Base-by-base conservation (phyloP, 352 stramenopile species). In the Phytophthora ramorum region DNA sequence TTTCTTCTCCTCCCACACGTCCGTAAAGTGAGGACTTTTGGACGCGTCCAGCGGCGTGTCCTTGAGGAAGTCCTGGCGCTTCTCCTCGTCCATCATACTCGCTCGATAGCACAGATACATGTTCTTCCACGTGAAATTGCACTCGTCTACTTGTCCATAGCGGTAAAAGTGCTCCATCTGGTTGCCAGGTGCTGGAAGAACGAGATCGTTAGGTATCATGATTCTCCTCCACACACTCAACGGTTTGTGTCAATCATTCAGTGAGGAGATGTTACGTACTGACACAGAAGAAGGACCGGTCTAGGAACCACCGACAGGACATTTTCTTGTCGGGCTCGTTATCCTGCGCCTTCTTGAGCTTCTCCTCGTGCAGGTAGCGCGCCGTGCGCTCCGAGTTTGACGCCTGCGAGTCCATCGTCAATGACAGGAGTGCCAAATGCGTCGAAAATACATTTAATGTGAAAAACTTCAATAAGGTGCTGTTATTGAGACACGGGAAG, bases 161-260 rank as follows among this genome's bases (percentile, higher is more conserved):
- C 85, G 79, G 59, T 95, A 95, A 63, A 91, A 93, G 55, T 92
- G 79, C 58, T 85, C 85, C 81, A 93, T 85, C 50, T 95, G 87
- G 58, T 93, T 91, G 8, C 79, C 79, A 24, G 85, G 85, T 16
- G 87, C 87, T 95, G 44, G 4, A 19, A 37, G 38, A 55, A 56
- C 22, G 35, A 19, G 55, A 57, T 35, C 34, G 7, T 54, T 24
- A 69, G 35, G 32, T 17, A 20, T 43, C 19, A 28, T 7, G 47
- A 54, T 58, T 71, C 63, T 67, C 63, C 57, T 57, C 63, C 63
- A 67, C 63, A 68, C 58, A 45, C 49, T 50, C 9, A 10, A 37
- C 9, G 22, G 3, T 13, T 19, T n/a, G 14, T 24, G 22, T 24
- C 22, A 28, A 61, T 35, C 24, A 26, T 14, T 0, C 26, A 32